Evolutionary conservation across 331 rosid species (phyloP).

Genomic region (Malus hybrid): DNA sequence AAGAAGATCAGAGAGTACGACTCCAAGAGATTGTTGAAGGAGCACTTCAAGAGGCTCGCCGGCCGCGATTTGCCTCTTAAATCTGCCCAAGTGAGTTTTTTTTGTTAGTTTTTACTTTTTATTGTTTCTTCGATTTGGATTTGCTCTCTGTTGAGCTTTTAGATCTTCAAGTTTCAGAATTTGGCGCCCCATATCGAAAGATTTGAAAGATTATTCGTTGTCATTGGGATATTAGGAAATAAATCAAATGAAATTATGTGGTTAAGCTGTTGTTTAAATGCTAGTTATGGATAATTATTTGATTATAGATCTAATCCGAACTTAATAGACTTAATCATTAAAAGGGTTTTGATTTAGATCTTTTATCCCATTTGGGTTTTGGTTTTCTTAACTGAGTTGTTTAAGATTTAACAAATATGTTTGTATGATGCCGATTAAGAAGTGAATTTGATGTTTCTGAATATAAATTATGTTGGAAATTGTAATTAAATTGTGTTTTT

Average conservation of each 20-base stretch:
- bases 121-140: not conserved
- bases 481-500: not conserved
- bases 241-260: not conserved
- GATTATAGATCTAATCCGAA: not conserved
- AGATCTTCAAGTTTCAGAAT: not conserved
- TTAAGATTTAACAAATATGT: not conserved
- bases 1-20: slow-evolving; percentile 99
- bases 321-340: not conserved
- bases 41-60: slow-evolving; percentile 77
- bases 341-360: not conserved
- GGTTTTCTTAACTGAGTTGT: not conserved
- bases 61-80: slow-evolving; percentile 67
- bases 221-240: not conserved
- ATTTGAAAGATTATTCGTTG: not conserved
- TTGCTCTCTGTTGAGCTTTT: not conserved
- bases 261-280: not conserved
- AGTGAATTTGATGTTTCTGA: not conserved
- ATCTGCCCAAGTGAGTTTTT: slow-evolving; percentile 72
- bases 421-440: not conserved
- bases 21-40: slow-evolving; percentile 96
- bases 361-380: not conserved
- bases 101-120: too few species aligned
- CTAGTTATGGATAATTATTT: not conserved
- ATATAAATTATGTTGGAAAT: not conserved
- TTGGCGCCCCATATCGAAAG: not conserved